Conservation (phyloP, 2,329 filamentous ascomycete species). For the Arthrinium phaeospermum region DNA sequence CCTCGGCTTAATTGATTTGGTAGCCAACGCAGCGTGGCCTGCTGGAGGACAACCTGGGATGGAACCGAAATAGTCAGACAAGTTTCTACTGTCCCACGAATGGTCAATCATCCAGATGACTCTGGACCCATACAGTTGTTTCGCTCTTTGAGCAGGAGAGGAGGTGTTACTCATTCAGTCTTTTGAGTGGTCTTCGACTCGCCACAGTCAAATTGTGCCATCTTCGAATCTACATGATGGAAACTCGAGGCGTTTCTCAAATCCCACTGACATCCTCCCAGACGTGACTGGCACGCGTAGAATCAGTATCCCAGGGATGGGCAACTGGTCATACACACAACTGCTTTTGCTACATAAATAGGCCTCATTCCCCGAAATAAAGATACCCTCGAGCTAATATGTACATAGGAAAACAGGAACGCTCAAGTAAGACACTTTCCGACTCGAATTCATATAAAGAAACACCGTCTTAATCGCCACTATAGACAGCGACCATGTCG, state of each 20-base stretch:
- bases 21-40: too few species aligned
- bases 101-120: not conserved
- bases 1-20: too few species aligned
- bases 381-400: too few species aligned
- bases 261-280: not conserved
- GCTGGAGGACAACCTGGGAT: too few species aligned
- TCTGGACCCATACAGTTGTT: not conserved
- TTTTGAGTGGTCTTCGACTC: not conserved
- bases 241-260: not conserved
- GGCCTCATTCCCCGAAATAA: too few species aligned
- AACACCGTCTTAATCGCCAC: not conserved
- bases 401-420: too few species aligned
- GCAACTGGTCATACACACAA: too few species aligned
- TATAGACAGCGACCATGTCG: not conserved
- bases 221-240: too few species aligned
- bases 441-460: not conserved
- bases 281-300: too few species aligned
- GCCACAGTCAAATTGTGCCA: not conserved
- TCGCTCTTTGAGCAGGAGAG: not conserved
- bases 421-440: too few species aligned
- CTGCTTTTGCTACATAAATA: too few species aligned
- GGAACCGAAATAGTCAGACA: not conserved
- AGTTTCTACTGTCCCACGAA: not conserved
- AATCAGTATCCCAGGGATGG: too few species aligned
- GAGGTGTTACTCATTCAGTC: not conserved